Evolutionary conservation across 192 early-diverging fungal species (phyloP), one percentile per base, ranked within the genome.

Genomic region (Podila minutissima): DNA sequence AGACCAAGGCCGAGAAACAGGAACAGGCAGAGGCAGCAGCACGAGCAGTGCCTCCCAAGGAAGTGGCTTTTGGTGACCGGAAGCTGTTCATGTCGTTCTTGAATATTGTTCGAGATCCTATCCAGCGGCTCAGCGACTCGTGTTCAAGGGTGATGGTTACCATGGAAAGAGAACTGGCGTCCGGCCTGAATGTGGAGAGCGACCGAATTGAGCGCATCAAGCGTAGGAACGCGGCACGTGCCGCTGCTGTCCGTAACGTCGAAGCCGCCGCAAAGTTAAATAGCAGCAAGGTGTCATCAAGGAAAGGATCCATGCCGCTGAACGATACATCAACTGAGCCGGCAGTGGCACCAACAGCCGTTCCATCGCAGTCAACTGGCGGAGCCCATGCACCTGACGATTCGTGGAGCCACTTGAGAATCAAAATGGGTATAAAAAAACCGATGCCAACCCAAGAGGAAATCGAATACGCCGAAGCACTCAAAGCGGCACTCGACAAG

Each of bases 61-160:
- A 84, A n/a, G 72, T 83, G 0, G 72, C 78, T 2, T 84, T 70
- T 61, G 64, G 72, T 12, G 75, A 83, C 62, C 64, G 75, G 12
- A 68, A 75, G 22, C 62, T 87, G 1, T 72, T 87, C 31, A 68
- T 87, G 41, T 58, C 31, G 5, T 87, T 85, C 53, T 46, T 87
- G 3, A 75, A 74, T 22, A 83, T 75, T 26, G 72, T 87, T 4
- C 70, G 73, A 2, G 86, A 76, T 1, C 86, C 83, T 7, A 58
- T 87, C 13, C 69, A 85, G 62, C 49, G 67, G 11, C 74, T 87
- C 3, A 64, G 79, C 8, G 33, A 75, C 5, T 72, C 75, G 9
- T 86, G 83, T 35, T 57, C 69, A 8, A 41, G 37, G 17, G 26
- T 35, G 19, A 69, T 69, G 24, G 28, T 41, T 12, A 22, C 59